phyloP scores from a whole-genome alignment of 2,329 filamentous ascomycete genomes.

The Tolypocladium capitatum region DNA sequence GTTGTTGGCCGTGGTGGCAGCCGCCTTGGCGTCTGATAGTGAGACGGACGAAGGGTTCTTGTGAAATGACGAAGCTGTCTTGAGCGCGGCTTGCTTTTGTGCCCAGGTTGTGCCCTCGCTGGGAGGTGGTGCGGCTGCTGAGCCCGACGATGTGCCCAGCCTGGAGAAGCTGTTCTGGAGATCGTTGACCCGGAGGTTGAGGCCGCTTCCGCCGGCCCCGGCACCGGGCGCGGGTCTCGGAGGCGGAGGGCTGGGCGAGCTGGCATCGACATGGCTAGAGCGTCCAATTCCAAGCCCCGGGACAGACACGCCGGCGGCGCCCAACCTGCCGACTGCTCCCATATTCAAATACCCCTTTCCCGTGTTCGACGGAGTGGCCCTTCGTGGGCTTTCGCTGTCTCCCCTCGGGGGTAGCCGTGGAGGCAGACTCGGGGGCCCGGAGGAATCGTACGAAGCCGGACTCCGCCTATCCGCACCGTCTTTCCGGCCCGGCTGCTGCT shows the following conservation, averaged over 20 bases:
- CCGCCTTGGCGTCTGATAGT: constrained; percentile 40
- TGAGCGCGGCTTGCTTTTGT: constrained; percentile 50
- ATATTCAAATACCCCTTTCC: constrained; percentile 28
- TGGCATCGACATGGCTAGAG: constrained; percentile 14
- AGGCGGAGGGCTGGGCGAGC: constrained; percentile 14
- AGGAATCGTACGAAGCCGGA: constrained; percentile 17
- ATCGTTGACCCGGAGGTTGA: constrained; percentile 41
- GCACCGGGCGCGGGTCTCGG: constrained; percentile 10
- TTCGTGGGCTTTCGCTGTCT: background rate
- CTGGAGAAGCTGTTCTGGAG: constrained; percentile 55
- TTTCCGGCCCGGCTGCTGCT: constrained; percentile 36
- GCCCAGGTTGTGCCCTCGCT: constrained; percentile 46
- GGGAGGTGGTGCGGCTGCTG: constrained; percentile 12
- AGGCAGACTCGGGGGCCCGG: constrained; percentile 44
- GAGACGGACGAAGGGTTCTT: constrained; percentile 50
- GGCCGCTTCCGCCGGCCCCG: constrained; percentile 3
- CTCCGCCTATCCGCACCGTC: constrained; percentile 23
- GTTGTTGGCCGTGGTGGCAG: constrained; percentile 50
- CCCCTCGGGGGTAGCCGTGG: constrained; percentile 21
- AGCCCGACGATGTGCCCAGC: constrained; percentile 25
- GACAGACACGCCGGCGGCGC: constrained; percentile 64
- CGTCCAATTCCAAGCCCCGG: constrained; percentile 61
- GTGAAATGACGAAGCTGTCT: constrained; percentile 44
- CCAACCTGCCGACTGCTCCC: constrained; percentile 51
- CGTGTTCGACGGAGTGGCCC: background rate